Base-by-base conservation (phyloP, 176 grass and related monocot species). In the Paspalum notatum region DNA sequence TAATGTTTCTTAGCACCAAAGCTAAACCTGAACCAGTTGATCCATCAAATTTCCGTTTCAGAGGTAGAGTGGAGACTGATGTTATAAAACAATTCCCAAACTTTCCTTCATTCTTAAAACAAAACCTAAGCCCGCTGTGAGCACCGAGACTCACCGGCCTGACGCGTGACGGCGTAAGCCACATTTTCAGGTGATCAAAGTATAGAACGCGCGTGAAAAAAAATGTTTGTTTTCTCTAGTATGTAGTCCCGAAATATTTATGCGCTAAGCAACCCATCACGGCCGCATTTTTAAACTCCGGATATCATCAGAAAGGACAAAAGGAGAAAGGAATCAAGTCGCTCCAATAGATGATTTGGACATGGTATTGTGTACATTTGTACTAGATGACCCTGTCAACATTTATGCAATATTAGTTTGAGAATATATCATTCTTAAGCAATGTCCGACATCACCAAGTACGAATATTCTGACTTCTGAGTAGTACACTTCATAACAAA, bases 391-490 rank as follows among this genome's bases (percentile, higher is more conserved):
- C 59, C n/a, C 43, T 25, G 45, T 65, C 42, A 71, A 49, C 9
- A 21, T 57, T 38, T 68, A 40, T 17, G 22, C 26, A 61, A 61
- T 12, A 61, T 26, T 61, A 61, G 5, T 61, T 61, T 27, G 24
- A 61, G 22, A 60, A 60, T 60, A 5, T 25, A 13, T 21, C 57
- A 12, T n/a, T 76, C 17, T 12, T 6, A n/a, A 51, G 20, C 16
- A 76, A 58, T 47, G 8, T 56, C 64, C 24, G 0, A 63, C 25
- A 5, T 52, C 13, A 61, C 10, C 55, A 26, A 71, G 21, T n/a
- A 85, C 3, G 39, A 47, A 45, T 85, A 80, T 65, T 66, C 58
- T 56, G 49, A 59, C 59, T 18, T 85, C 18, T 12, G 17, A 80
- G 7, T 18, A 47, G 3, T 14, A 79, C 65, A 65, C 15, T 55